Evolutionary conservation across 768 basidiomycete genomes (phyloP).

Genomic region (Podaxis sp.): DNA sequence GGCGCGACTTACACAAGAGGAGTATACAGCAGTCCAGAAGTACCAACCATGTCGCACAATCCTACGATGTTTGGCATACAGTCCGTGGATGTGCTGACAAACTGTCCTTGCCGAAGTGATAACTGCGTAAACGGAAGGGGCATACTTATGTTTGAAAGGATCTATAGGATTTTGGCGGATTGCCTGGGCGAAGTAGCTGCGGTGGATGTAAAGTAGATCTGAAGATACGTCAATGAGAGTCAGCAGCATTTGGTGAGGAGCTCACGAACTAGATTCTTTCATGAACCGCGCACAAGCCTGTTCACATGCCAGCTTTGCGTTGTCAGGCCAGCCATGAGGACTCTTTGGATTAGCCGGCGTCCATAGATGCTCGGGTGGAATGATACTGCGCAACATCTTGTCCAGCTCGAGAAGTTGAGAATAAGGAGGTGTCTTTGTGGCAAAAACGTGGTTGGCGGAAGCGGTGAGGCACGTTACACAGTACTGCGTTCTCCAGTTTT

Average conservation of each 20-base stretch:
- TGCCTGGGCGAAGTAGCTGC: constrained; percentile 49
- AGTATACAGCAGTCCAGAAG: constrained; percentile 52
- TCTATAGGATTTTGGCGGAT: constrained; percentile 40
- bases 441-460: constrained; percentile 43
- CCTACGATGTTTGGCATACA: constrained; percentile 36
- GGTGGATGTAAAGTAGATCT: constrained; percentile 49
- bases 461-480: constrained; percentile 43
- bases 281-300: constrained; percentile 42
- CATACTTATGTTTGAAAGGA: constrained; percentile 44
- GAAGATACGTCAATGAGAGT: not conserved
- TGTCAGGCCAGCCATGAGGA: constrained; percentile 39
- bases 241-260: not conserved
- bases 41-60: constrained; percentile 40
- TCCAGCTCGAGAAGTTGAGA: constrained; percentile 48
- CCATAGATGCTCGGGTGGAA: constrained; percentile 43
- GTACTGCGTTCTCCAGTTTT: constrained; percentile 47
- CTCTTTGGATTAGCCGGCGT: constrained; percentile 34
- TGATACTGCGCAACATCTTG: constrained; percentile 50
- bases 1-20: constrained; percentile 42
- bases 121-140: constrained; percentile 43
- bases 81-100: constrained; percentile 40
- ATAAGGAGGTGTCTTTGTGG: constrained; percentile 38
- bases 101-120: constrained; percentile 39
- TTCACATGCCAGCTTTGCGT: constrained; percentile 37
- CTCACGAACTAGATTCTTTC: constrained; percentile 45